Evolutionary conservation across 352 stramenopile species (phyloP), one percentile per base, ranked within the genome.

Genomic region (Chrysophaeum taylorii): DNA sequence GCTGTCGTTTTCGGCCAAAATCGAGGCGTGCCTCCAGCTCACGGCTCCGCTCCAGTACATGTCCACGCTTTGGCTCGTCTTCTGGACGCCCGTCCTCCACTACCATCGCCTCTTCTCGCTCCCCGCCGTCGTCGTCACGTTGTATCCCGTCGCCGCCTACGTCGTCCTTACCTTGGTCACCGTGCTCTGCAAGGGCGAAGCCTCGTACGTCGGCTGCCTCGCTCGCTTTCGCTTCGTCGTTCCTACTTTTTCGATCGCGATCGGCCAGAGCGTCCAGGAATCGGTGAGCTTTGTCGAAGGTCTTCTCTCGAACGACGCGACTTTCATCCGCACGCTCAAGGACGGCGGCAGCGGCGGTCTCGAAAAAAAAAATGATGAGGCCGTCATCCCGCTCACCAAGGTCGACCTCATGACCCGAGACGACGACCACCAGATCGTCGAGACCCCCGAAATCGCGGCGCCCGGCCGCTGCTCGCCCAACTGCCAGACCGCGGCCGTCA

Each of bases 291-390:
- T 74, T 25, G 33, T 67, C 23, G 68, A 74, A n/a, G 72, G 72
- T 38, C 33, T 76, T 9, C 25, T 60, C 15, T 76, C 72, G 14
- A 48, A 74, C 63, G 72, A 76, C 62, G 68, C 72, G 1, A 76
- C 72, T 0, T 76, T 76, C 54, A 31, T 68, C 27, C n/a, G 33
- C 60, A 76, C 68, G 15, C 68, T 70, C 9, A 76, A 76, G 52
- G 72, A 52, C n/a, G 71, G 71, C 68, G n/a, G n/a, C n/a, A n/a
- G n/a, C n/a, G n/a, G n/a, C n/a, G n/a, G n/a, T n/a, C n/a, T n/a
- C n/a, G n/a, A n/a, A n/a, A n/a, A n/a, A n/a, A n/a, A n/a, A n/a
- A n/a, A n/a, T n/a, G n/a, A n/a, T n/a, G n/a, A n/a, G n/a, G n/a
- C n/a, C n/a, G n/a, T n/a, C n/a, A n/a, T n/a, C n/a, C n/a, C n/a